These are phyloP conservation scores for Tolypocladium paradoxum DNA, from an alignment of 2,329 filamentous ascomycete genomes.

Conservation along the genomic window DNA sequence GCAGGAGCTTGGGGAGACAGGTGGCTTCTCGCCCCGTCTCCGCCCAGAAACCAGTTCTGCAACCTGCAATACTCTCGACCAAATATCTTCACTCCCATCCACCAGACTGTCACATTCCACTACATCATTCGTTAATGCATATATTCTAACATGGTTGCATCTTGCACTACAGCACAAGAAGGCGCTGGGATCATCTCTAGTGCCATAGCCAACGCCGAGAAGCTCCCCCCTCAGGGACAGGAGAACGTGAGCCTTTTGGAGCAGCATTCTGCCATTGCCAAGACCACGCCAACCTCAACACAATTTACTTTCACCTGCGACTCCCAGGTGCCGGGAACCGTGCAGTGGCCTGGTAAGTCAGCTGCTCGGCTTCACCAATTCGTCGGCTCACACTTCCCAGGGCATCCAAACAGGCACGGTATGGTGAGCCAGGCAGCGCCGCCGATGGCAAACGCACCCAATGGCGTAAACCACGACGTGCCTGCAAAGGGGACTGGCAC, in stretches of 20 bases:
- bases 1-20: too few species aligned
- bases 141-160: neutral
- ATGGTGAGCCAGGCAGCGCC: constrained; percentile 8
- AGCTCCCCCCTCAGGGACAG: constrained; percentile 54
- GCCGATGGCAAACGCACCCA: constrained; percentile 7
- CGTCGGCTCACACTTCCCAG: constrained; percentile 7
- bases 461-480: constrained; percentile 20
- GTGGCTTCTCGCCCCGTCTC: neutral
- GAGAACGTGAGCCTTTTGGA: constrained; percentile 72
- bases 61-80: too few species aligned
- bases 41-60: neutral
- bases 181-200: constrained; percentile 73
- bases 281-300: constrained; percentile 58
- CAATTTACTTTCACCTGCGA: constrained; percentile 97
- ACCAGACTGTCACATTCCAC: neutral
- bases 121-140: neutral
- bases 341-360: constrained; percentile 57
- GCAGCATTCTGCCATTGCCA: constrained; percentile 48
- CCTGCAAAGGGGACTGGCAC: constrained; percentile 20
- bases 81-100: neutral
- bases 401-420: constrained; percentile 12
- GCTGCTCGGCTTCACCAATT: neutral
- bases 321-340: constrained; percentile 71
- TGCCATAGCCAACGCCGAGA: constrained; percentile 82
- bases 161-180: constrained; percentile 24